These are phyloP conservation scores for Leucoagaricus sp. DNA, from an alignment of 1,284 basidiomycete species.

Conservation along the genomic window DNA sequence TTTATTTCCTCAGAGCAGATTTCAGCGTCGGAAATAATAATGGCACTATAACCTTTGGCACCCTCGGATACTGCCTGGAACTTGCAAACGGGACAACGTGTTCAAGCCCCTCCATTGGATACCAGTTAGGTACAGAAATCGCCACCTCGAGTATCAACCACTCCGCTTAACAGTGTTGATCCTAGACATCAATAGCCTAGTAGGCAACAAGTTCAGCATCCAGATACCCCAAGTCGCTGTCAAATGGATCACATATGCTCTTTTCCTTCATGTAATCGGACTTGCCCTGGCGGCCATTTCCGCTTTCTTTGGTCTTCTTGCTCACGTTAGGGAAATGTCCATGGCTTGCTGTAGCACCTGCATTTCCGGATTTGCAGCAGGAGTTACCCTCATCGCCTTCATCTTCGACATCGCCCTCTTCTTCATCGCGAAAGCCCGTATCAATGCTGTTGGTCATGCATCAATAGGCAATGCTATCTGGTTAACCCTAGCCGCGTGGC, in stretches of 20 bases:
- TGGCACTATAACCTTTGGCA: conserved; percentile 79
- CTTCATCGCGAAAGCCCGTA: conserved; percentile 78
- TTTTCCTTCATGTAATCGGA: conserved; percentile 87
- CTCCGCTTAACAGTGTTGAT: conserved; percentile 7
- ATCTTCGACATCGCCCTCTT: conserved; percentile 87
- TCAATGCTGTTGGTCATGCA: conserved; percentile 75
- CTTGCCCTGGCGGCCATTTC: conserved; percentile 72
- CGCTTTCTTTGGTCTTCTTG: conserved; percentile 78
- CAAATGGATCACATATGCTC: conserved; percentile 89
- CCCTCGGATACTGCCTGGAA: conserved; percentile 80
- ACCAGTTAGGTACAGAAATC: conserved; percentile 69
- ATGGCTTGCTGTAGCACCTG: conserved; percentile 85
- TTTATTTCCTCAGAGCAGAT: conserved; percentile 82
- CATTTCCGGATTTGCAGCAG: conserved; percentile 76
- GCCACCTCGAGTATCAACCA: conserved; percentile 1
- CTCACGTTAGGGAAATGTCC: conserved; percentile 82
- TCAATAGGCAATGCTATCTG: conserved; percentile 80
- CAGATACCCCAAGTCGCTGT: conserved; percentile 78
- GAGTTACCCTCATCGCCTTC: conserved; percentile 76
- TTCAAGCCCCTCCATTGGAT: conserved; percentile 78
- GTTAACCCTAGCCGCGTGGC: conserved; percentile 84
- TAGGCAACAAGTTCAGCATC: conserved; percentile 62
- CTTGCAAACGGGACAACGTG: conserved; percentile 62
- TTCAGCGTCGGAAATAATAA: conserved; percentile 46
- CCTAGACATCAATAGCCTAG: conserved; percentile 77